These are phyloP conservation scores for Amylostereum areolatum DNA, from an alignment of 1,284 basidiomycete genomes.

Conservation along the genomic window DNA sequence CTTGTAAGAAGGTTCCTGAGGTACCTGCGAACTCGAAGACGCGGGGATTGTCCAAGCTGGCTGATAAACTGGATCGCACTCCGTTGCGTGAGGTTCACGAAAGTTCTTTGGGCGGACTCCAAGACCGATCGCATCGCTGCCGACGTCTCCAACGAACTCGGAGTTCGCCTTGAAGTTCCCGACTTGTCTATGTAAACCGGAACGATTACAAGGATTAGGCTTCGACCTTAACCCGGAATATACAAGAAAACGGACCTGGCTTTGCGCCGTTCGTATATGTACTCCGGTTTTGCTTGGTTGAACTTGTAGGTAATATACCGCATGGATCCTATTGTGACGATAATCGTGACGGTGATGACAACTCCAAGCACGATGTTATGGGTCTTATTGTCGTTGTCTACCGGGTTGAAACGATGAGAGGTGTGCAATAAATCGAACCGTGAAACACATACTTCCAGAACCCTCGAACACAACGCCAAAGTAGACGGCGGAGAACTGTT, in stretches of 20 bases:
- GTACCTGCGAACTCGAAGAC: no score
- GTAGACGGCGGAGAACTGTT: constrained; percentile 72
- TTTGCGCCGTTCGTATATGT: constrained; percentile 71
- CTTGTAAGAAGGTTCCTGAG: no score
- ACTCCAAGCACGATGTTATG: constrained; percentile 56
- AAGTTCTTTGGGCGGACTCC: no score
- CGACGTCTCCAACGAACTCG: no score
- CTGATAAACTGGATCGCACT: no score
- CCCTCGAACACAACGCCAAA: constrained; percentile 61
- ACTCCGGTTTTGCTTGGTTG: constrained; percentile 64
- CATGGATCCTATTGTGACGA: constrained; percentile 74
- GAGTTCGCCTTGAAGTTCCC: no score
- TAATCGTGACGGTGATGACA: constrained; percentile 53
- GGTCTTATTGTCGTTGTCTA: constrained; percentile 23
- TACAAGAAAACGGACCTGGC: constrained; percentile 38
- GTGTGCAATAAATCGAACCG: not conserved
- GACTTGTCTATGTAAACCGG: no score
- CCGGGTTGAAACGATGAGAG: not conserved
- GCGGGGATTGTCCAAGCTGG: no score
- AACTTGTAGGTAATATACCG: constrained; percentile 80
- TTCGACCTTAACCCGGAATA: not conserved
- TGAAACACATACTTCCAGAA: constrained; percentile 25
- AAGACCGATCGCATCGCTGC: no score
- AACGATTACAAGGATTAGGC: no score
- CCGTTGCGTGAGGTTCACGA: no score